These are phyloP conservation scores for Annulohypoxylon truncatum DNA, from an alignment of 2,329 filamentous ascomycete genomes.

Conservation along the genomic window DNA sequence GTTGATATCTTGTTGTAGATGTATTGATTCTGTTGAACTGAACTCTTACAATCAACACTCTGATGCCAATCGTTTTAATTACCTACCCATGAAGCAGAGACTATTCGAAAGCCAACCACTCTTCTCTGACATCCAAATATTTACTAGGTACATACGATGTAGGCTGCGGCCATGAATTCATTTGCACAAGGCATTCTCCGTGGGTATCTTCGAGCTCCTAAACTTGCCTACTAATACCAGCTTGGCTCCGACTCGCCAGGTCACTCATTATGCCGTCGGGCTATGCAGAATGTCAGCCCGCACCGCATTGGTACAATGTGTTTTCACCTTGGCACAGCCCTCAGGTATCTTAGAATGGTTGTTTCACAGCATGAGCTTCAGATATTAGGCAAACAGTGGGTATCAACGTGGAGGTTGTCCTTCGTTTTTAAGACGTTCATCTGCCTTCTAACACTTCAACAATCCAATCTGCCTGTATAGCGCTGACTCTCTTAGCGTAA, in stretches of 20 bases:
- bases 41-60: too few relatives aligned
- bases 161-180: not conserved
- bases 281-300: too few relatives aligned
- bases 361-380: not conserved
- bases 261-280: not conserved
- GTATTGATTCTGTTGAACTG: too few relatives aligned
- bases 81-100: too few relatives aligned
- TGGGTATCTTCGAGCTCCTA: not conserved
- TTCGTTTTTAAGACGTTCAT: not conserved
- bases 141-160: not conserved
- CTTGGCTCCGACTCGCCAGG: not conserved
- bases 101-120: too few relatives aligned
- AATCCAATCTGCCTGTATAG: constrained; percentile 70
- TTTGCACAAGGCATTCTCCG: not conserved
- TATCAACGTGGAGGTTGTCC: not conserved
- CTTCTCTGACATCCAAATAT: too few relatives aligned
- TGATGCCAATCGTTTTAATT: too few relatives aligned
- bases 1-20: too few relatives aligned
- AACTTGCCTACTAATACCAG: not conserved
- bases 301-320: not conserved
- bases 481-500: constrained; percentile 74
- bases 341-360: too few relatives aligned
- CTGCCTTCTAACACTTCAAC: constrained; percentile 54
- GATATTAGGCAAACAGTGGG: not conserved
- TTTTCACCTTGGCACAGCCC: not conserved